phyloP scores from a whole-genome alignment of 2,329 filamentous ascomycete genomes.

The Colletotrichum paranaense region DNA sequence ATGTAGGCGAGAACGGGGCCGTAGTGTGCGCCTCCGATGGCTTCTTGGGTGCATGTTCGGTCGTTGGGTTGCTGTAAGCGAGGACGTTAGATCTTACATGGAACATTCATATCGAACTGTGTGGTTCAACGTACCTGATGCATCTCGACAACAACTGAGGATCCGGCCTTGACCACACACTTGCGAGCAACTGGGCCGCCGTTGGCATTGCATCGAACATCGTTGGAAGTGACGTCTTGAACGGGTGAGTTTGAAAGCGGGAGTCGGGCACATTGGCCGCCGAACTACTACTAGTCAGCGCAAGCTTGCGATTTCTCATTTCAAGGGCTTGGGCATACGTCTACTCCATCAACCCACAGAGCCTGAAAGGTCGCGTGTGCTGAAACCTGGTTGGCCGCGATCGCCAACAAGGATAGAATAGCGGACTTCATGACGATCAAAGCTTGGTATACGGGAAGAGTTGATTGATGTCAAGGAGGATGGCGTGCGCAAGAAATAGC shows the following conservation, averaged over 20 bases:
- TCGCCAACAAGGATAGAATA: conserved; percentile 44
- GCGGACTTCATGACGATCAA: conserved; percentile 49
- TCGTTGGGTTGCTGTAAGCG: conserved; percentile 48
- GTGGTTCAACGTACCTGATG: conserved; percentile 48
- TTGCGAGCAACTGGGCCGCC: conserved; percentile 50
- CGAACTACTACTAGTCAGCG: conserved; percentile 36
- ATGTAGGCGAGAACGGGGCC: conserved; percentile 62
- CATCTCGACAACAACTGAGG: conserved; percentile 57
- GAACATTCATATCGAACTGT: too few species aligned
- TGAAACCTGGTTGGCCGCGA: conserved; percentile 50
- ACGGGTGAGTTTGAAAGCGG: conserved; percentile 53
- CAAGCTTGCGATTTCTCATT: too few species aligned
- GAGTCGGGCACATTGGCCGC: conserved; percentile 28
- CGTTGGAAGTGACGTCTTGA: conserved; percentile 49
- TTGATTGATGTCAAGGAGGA: background rate
- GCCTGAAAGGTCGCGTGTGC: conserved; percentile 64
- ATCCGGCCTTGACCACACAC: conserved; percentile 56
- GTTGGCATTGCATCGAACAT: conserved; percentile 56
- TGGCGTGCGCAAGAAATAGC: background rate
- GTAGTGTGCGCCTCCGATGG: conserved; percentile 64
- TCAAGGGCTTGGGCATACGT: conserved; percentile 44
- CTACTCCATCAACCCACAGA: conserved; percentile 55
- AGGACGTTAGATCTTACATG: background rate
- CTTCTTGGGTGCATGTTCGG: conserved; percentile 57
- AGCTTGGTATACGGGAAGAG: background rate